phyloP scores from a whole-genome alignment of 2,329 filamentous ascomycete species.

The Colletotrichum camelliae region DNA sequence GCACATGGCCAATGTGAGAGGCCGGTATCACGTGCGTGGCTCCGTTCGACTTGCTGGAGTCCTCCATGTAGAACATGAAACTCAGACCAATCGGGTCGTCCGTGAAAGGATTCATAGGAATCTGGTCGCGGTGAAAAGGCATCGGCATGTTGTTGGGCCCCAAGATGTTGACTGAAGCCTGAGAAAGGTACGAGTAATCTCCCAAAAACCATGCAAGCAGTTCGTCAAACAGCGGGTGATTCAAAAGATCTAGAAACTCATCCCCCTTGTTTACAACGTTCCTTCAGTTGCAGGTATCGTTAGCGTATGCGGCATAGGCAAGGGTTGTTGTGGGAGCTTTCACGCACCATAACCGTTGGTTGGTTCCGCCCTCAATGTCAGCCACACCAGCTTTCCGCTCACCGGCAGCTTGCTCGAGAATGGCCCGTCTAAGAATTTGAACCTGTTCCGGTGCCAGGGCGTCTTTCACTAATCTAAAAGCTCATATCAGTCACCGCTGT shows the following conservation, averaged over 20 bases:
- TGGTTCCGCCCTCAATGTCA: neutral
- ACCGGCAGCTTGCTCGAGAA: neutral
- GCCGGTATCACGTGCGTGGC: neutral
- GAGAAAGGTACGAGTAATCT: neutral
- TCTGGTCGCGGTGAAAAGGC: neutral
- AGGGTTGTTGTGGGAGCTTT: accelerated
- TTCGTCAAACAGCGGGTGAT: neutral
- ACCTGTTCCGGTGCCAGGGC: neutral
- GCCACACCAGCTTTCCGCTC: neutral
- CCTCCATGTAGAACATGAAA: neutral
- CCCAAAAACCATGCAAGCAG: neutral
- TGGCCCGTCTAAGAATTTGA: neutral
- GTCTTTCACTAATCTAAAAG: neutral
- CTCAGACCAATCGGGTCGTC: neutral
- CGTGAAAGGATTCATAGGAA: neutral
- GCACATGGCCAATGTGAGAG: neutral
- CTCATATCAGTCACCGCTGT: neutral
- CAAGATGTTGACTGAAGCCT: neutral
- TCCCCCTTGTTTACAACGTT: neutral
- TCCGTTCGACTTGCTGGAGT: neutral
- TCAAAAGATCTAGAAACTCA: neutral
- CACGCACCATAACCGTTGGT: neutral
- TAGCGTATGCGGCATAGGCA: neutral
- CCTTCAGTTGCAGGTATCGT: neutral
- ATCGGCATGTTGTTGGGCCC: neutral